phyloP scores from a whole-genome alignment of 2,329 filamentous ascomycete species.

The Ophioceras dolichostomum region DNA sequence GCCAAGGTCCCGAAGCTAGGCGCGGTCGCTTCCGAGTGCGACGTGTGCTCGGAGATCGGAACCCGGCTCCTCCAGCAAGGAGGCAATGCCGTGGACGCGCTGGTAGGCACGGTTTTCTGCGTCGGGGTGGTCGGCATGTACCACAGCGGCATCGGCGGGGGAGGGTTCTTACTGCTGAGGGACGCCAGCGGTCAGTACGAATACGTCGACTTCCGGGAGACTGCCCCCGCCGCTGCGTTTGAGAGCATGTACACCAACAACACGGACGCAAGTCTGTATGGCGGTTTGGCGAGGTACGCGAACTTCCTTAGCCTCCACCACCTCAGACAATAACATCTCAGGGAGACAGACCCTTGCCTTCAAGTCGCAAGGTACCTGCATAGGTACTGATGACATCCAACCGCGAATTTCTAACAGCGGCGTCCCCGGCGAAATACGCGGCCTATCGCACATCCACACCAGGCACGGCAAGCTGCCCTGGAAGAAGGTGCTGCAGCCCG shows the following conservation, averaged over 20 bases:
- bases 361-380: too few relatives aligned
- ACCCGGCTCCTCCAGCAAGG: constrained; percentile 42
- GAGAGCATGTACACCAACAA: constrained; percentile 74
- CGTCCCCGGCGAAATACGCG: constrained; percentile 59
- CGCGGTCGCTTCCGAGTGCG: constrained; percentile 49
- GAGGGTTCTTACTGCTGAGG: constrained; percentile 68
- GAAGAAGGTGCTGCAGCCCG: constrained; percentile 55
- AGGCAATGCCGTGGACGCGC: constrained; percentile 55
- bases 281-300: constrained; percentile 58
- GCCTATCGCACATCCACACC: constrained; percentile 61
- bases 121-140: constrained; percentile 54
- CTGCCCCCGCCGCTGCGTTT: constrained; percentile 64
- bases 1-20: constrained; percentile 22
- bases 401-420: constrained; percentile 36
- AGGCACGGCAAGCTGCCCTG: constrained; percentile 53
- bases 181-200: constrained; percentile 56
- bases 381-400: too few relatives aligned
- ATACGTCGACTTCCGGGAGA: constrained; percentile 76
- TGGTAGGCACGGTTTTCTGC: constrained; percentile 53
- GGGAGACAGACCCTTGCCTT: too few relatives aligned
- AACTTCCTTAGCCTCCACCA: not conserved
- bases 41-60: constrained; percentile 47
- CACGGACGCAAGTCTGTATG: constrained; percentile 47
- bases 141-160: constrained; percentile 61
- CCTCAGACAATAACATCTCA: too few relatives aligned